Percentiles rank a stretch among this genome's conserved stretches.
Conservation (phyloP, 139 green algal genomes). For the Parachlorella kessleri region DNA sequence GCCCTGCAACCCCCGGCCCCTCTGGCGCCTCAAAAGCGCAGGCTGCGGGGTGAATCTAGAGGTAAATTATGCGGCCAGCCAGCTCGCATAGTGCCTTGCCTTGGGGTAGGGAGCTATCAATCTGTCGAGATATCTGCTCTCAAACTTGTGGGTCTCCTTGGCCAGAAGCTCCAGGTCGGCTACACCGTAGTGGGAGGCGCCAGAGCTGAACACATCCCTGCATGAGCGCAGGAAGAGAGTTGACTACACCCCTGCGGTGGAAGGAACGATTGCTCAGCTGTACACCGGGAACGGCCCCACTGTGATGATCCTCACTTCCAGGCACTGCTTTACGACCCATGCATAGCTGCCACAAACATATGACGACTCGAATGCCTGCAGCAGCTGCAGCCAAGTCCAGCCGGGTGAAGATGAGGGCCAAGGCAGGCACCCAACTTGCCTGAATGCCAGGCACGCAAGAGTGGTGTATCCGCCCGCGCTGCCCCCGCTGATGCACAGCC, state of each 20-base stretch:
- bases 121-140: conserved; percentile 63
- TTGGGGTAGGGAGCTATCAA: conserved; percentile 70
- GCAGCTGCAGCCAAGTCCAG: no score
- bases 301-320: no score
- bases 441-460: conserved; percentile 72
- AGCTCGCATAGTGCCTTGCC: neutral
- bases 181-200: conserved; percentile 67
- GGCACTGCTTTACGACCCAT: no score
- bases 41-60: neutral
- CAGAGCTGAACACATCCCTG: conserved; percentile 64
- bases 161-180: conserved; percentile 66
- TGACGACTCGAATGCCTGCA: no score
- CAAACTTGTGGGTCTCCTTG: conserved; percentile 69
- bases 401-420: no score
- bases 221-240: neutral
- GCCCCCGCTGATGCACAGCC: conserved; percentile 73
- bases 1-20: no score
- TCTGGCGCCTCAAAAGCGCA: no score
- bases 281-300: no score
- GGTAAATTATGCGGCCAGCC: neutral
- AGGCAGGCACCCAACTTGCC: conserved; percentile 23
- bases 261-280: neutral
- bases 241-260: no score
- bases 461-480: conserved; percentile 82
- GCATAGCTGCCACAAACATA: no score